Conservation (phyloP, 2,329 filamentous ascomycete genomes). For the Zasmidium citrigriseum region DNA sequence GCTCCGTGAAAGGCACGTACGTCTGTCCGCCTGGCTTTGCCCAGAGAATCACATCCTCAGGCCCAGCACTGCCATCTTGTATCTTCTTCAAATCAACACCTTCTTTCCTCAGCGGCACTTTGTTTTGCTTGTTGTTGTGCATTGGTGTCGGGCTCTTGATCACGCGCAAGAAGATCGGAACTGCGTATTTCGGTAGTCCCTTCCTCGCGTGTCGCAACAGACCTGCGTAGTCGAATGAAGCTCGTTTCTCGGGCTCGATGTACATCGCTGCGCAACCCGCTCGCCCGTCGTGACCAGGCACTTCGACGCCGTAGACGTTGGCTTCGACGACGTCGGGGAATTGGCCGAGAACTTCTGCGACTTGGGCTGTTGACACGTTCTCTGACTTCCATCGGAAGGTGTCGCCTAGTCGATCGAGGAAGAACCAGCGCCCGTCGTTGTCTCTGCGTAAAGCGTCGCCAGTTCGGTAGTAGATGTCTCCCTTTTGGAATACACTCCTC, state of each 20-base stretch:
- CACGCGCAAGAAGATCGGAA: slow-evolving; percentile 71
- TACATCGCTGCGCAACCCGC: slow-evolving; percentile 58
- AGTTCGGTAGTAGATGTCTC: slow-evolving; percentile 52
- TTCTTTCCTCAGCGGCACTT: slow-evolving; percentile 67
- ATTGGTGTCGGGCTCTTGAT: slow-evolving; percentile 59
- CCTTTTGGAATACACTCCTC: slow-evolving; percentile 48
- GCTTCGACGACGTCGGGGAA: slow-evolving; percentile 48
- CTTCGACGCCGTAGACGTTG: slow-evolving; percentile 50
- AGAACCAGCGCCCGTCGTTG: slow-evolving; percentile 49
- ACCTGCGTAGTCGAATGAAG: slow-evolving; percentile 59
- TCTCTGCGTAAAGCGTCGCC: slow-evolving; percentile 50
- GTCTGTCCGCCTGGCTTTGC: slow-evolving; percentile 46
- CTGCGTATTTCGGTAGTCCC: slow-evolving; percentile 70
- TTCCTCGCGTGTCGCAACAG: slow-evolving; percentile 61
- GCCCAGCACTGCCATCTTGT: slow-evolving; percentile 45
- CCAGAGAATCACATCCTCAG: slow-evolving; percentile 54
- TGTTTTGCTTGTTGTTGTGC: slow-evolving; percentile 81
- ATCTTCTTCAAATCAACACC: slow-evolving; percentile 61
- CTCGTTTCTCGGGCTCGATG: slow-evolving; percentile 52
- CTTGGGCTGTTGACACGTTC: slow-evolving; percentile 52
- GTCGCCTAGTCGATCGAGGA: slow-evolving; percentile 51
- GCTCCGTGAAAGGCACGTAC: slow-evolving; percentile 60
- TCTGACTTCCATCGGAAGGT: slow-evolving; percentile 54
- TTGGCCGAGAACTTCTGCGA: slow-evolving; percentile 47
- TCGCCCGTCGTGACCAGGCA: slow-evolving; percentile 53